A percentile compares a stretch with the other conserved stretches of the same genome.
Evolutionary conservation across 441 rosid species (phyloP).

Genomic region (Adansonia rubrostipa): DNA sequence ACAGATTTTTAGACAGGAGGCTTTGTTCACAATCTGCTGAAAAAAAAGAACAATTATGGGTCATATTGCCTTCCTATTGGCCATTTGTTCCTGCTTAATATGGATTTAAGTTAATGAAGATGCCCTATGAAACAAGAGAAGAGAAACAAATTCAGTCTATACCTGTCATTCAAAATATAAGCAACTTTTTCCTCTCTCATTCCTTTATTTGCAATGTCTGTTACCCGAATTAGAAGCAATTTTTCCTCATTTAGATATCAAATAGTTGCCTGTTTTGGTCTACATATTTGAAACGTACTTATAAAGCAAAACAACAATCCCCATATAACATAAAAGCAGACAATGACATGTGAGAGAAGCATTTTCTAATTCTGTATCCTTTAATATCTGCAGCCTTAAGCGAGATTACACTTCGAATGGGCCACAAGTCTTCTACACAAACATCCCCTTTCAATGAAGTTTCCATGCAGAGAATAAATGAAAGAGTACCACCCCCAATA

Average conservation of each 20-base stretch:
- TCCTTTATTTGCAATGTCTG: not conserved
- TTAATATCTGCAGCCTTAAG: not conserved
- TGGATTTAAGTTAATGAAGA: not conserved
- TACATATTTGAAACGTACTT: not conserved
- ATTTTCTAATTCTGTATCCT: not conserved
- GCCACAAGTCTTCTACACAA: not conserved
- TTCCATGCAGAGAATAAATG: too few relatives aligned
- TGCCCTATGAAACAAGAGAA: not conserved
- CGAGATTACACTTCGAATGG: not conserved
- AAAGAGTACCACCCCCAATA: not conserved
- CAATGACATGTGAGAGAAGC: not conserved
- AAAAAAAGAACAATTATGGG: not conserved
- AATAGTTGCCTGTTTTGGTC: not conserved
- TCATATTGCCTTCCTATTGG: not conserved
- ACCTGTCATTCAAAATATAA: not conserved
- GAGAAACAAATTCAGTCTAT: not conserved
- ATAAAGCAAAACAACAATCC: not conserved
- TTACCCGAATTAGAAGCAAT: not conserved
- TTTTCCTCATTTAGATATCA: slow-evolving; percentile 11
- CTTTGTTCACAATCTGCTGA: not conserved
- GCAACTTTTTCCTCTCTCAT: not conserved
- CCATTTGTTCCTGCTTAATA: not conserved
- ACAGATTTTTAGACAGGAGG: not conserved
- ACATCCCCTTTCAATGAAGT: not conserved
- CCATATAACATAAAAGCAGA: not conserved